A percentile compares a stretch with the other conserved stretches of the same genome.
These are phyloP conservation scores for Hemileccinum rubropunctum DNA, from an alignment of 768 basidiomycete genomes.

Conservation along the genomic window DNA sequence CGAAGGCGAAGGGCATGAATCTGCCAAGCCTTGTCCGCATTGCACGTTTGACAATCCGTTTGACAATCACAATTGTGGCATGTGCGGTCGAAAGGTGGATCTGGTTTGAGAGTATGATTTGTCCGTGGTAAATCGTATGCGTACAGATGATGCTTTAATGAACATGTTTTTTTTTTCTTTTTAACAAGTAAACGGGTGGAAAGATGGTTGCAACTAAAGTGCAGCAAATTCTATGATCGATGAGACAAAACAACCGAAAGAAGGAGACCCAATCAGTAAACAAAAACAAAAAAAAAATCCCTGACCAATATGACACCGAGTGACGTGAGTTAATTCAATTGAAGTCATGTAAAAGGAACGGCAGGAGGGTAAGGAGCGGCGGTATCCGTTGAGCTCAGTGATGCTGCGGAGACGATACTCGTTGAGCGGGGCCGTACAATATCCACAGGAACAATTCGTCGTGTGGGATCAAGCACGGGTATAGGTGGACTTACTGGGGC, in stretches of 20 bases:
- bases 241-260: conserved; percentile 25
- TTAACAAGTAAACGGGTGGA: conserved; percentile 17
- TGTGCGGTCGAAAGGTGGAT: conserved; percentile 42
- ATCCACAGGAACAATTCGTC: conserved; percentile 27
- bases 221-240: conserved; percentile 29
- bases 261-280: conserved; percentile 21
- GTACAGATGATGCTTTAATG: conserved; percentile 38
- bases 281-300: conserved; percentile 19
- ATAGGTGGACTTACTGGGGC: conserved; percentile 26
- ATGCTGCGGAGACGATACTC: conserved; percentile 25
- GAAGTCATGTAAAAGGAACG: conserved; percentile 27
- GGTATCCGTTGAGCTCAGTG: conserved; percentile 23
- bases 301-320: conserved; percentile 26
- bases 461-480: conserved; percentile 25
- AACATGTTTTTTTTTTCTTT: conserved; percentile 16
- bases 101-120: conserved; percentile 15
- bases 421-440: conserved; percentile 36
- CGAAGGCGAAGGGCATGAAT: conserved; percentile 29
- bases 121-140: conserved; percentile 31
- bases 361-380: conserved; percentile 23
- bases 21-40: conserved; percentile 43
- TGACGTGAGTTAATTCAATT: conserved; percentile 16
- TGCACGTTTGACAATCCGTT: conserved; percentile 60
- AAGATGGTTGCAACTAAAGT: conserved; percentile 17
- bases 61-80: conserved; percentile 41